Base-by-base conservation (phyloP, 495 filamentous ascomycete genomes). In the Annulohypoxylon nitens region DNA sequence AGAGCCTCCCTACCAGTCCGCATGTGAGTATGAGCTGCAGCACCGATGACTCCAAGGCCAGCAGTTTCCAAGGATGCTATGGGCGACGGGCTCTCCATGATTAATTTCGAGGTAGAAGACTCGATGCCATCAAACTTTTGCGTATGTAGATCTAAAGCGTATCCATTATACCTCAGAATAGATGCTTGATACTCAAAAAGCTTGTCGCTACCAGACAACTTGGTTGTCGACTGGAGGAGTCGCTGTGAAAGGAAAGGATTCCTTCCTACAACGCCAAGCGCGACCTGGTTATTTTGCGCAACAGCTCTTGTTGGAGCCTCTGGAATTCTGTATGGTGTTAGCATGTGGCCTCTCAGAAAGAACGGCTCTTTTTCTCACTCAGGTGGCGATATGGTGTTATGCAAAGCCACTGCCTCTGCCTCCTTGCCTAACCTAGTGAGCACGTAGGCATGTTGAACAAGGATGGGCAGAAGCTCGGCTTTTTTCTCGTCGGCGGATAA, bases 361-460 rank as follows among this genome's bases (percentile, higher is more conserved):
- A n/a, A 26, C 9, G 39, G 14, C 5, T 12, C 26, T 4, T 43
- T 51, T 43, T 76, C 82, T 75, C 57, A 84, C 82, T 85, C 81
- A 16, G 81, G 78, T 41, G 78, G 64, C 12, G 69, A 61, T 7
- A 98, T 88, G 26, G 88, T 86, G 61, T 88, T 85, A 11, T 90
- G 85, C 26, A 97, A 70, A 39, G 85, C 83, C 65, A 88, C 86
- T 0, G 94, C 95, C 78, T 97, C 91, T 59, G 90, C 88, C 14
- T 85, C 76, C 78, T 92, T 95, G 2, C 91, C 94, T 63, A 93
- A 83, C 67, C 85, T 89, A 1, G 88, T 86, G 39, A 94, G 83
- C 33, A 95, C 90, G 81, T 94, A 97, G 11, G 93, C 86, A 69
- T 97, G 92, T 78, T 98, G 97, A 5, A 95, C 91, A 14, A 90